Percentiles rank a stretch among this genome's conserved stretches.
phyloP scores from a whole-genome alignment of 1,284 basidiomycete genomes.

The Tilletia horrida region DNA sequence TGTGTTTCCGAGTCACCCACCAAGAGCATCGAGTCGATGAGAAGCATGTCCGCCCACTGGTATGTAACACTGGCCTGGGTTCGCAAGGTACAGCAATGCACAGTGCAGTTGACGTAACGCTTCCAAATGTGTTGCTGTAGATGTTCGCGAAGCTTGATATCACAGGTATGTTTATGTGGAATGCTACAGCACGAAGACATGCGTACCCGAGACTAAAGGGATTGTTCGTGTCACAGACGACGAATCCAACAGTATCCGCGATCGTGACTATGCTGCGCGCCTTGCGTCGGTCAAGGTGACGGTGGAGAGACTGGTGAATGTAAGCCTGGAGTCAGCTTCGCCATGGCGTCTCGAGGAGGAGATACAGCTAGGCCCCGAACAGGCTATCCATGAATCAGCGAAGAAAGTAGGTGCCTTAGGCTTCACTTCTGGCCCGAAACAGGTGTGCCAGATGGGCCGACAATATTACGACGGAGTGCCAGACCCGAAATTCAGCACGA shows the following conservation, averaged over 20 bases:
- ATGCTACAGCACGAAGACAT: background rate
- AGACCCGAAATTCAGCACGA: background rate
- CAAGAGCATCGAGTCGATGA: background rate
- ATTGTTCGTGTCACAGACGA: background rate
- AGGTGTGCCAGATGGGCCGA: background rate
- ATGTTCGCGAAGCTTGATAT: background rate
- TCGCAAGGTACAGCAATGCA: background rate
- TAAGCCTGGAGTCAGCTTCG: background rate
- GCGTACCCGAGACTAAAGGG: background rate
- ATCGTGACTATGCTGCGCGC: background rate
- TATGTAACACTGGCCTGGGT: background rate
- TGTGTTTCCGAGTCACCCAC: background rate
- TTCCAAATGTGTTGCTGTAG: background rate
- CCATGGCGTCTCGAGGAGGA: background rate
- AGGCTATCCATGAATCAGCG: background rate
- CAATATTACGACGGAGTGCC: background rate
- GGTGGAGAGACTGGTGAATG: background rate
- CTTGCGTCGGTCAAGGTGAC: background rate
- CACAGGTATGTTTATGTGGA: background rate
- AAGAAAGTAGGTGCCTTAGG: background rate
- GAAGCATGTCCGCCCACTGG: background rate
- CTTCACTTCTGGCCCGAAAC: background rate
- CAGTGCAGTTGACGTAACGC: background rate
- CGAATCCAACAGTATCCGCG: background rate
- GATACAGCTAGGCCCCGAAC: no score